Evolutionary conservation across 1,284 basidiomycete species (phyloP).

Genomic region (Trametes hirsuta): DNA sequence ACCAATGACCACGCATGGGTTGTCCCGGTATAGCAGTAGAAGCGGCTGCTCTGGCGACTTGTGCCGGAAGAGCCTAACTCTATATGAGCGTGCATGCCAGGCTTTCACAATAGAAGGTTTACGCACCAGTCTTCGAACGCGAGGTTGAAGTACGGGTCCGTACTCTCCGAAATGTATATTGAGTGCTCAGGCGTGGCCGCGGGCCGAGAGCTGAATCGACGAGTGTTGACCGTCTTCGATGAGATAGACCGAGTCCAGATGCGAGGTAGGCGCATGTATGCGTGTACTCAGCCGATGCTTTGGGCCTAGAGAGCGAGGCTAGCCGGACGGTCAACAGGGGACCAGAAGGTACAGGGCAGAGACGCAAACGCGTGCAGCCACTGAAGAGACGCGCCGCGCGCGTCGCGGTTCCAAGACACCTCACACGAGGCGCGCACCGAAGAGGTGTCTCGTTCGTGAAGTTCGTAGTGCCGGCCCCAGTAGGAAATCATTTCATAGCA

Average conservation of each 20-base stretch:
- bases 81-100: not conserved
- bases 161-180: constrained; percentile 84
- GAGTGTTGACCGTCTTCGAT: not conserved
- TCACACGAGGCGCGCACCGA: too few relatives aligned
- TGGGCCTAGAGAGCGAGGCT: too few relatives aligned
- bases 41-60: constrained; percentile 69
- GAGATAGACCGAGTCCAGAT: not conserved
- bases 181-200: constrained; percentile 43
- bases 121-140: constrained; percentile 91
- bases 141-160: constrained; percentile 92
- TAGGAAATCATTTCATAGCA: too few relatives aligned
- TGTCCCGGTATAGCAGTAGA: constrained; percentile 88
- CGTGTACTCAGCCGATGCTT: not conserved
- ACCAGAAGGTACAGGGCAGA: too few relatives aligned
- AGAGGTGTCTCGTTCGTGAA: too few relatives aligned
- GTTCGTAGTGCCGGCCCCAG: too few relatives aligned
- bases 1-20: constrained; percentile 92
- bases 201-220: constrained; percentile 5
- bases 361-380: too few relatives aligned
- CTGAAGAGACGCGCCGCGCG: too few relatives aligned
- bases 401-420: too few relatives aligned
- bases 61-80: constrained; percentile 81
- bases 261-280: not conserved
- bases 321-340: too few relatives aligned
- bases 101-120: not conserved